Base-by-base conservation (phyloP, 108 stramenopile species). In the Nitzschia palea region DNA sequence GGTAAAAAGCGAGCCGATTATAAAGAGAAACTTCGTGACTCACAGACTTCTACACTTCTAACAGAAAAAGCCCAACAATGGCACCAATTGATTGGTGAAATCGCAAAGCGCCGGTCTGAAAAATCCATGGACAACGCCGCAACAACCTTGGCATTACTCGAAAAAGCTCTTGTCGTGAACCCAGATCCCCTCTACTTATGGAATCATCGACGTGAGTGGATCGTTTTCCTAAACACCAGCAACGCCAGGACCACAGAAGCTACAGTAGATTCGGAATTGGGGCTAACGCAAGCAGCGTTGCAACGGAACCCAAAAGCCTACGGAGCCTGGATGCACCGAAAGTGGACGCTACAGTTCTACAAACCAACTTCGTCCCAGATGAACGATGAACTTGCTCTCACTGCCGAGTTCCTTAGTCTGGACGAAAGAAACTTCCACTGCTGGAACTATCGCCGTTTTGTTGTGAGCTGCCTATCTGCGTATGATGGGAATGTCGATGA, bases 391-490 rank as follows among this genome's bases (percentile, higher is more conserved):
- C 64, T 98, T 20, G 73, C 48, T 20, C 79, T 98, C 15, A 97
- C 96, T 69, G 69, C 66, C 22, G 65, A 81, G 44, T 92, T 99
- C 47, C 71, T 99, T 34, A 56, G 70, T 27, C 51, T 83, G 12
- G 99, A 99, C 71, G 95, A 97, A 67, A 80, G 99, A 20, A 99
- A 99, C 62, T 99, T 99, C 71, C 99, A 99, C 70, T 97, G 97
- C 68, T 98, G 96, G 95, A 97, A 97, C 64, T 97, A 97, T 75
- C 95, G 99, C 22, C 79, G 96, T 37, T 95, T 87, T 67, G 70
- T 94, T 3, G 89, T 95, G 6, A 72, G 44, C 18, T 63, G 62
- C 32, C 0, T 73, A 17, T 31, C 56, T 55, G 36, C 45, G 6
- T 29, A 15, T 26, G 9, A 12, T 30, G 36, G 35, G 15, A 20